Conservation (phyloP, 2,329 filamentous ascomycete genomes). For the Dryadomyces quercivorus region DNA sequence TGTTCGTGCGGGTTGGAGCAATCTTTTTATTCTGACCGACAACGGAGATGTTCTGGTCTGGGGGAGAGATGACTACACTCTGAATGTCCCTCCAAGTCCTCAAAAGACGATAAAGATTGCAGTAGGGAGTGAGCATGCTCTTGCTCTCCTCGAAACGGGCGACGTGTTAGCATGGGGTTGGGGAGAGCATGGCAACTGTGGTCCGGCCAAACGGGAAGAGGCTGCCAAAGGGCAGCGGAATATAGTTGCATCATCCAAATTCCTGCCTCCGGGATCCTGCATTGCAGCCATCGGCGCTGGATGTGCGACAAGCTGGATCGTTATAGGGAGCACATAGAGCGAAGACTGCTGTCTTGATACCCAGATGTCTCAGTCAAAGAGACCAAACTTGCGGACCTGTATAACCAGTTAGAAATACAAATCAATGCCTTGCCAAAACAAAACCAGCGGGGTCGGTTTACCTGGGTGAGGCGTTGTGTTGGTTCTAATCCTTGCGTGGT, state of each 20-base stretch:
- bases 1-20: slow-evolving; percentile 71
- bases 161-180: slow-evolving; percentile 82
- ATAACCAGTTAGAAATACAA: slow-evolving; percentile 20
- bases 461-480: slow-evolving; percentile 62
- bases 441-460: slow-evolving; percentile 19
- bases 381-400: slow-evolving; percentile 20
- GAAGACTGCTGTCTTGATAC: background rate
- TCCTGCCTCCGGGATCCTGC: slow-evolving; percentile 35
- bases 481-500: slow-evolving; percentile 42
- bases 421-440: no score
- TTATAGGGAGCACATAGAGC: slow-evolving; percentile 2
- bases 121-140: slow-evolving; percentile 79
- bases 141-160: slow-evolving; percentile 54
- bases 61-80: slow-evolving; percentile 78
- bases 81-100: slow-evolving; percentile 53
- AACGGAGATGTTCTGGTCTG: slow-evolving; percentile 55
- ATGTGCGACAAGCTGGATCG: slow-evolving; percentile 78
- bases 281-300: slow-evolving; percentile 64
- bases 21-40: slow-evolving; percentile 55
- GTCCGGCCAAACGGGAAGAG: slow-evolving; percentile 37
- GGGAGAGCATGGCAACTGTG: slow-evolving; percentile 97
- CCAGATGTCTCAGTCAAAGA: slow-evolving; percentile 15
- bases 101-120: slow-evolving; percentile 52
- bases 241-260: slow-evolving; percentile 46
- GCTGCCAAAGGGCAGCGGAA: slow-evolving; percentile 62